Evolutionary conservation across 2,329 filamentous ascomycete species (phyloP).

Genomic region (Phaeosphaeria sp.): DNA sequence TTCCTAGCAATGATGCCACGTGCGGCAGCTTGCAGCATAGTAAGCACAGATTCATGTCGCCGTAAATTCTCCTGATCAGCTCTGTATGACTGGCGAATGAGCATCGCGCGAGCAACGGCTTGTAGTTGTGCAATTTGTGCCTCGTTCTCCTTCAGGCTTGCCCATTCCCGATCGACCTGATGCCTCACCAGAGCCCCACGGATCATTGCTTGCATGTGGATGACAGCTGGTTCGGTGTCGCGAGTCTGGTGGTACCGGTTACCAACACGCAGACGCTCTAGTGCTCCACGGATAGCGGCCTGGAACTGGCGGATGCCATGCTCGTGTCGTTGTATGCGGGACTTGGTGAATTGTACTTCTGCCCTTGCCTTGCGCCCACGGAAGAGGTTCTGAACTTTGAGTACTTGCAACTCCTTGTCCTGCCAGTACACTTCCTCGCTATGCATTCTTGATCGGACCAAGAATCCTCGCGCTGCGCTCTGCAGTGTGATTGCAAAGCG

Average conservation of each 20-base stretch:
- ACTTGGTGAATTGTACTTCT: conserved; percentile 56
- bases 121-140: conserved; percentile 51
- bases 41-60: conserved; percentile 50
- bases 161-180: conserved; percentile 53
- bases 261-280: conserved; percentile 51
- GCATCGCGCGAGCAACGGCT: conserved; percentile 50
- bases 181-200: conserved; percentile 72
- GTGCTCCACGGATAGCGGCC: conserved; percentile 61
- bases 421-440: conserved; percentile 73
- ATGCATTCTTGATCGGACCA: conserved; percentile 70
- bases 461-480: conserved; percentile 76
- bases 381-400: conserved; percentile 83
- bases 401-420: conserved; percentile 72
- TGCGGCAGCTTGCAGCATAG: conserved; percentile 69
- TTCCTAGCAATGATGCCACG: conserved; percentile 58
- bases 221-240: conserved; percentile 67
- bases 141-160: conserved; percentile 56
- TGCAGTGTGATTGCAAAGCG: conserved; percentile 82
- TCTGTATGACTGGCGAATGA: conserved; percentile 47
- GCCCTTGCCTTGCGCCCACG: conserved; percentile 66
- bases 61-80: conserved; percentile 45
- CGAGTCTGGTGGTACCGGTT: conserved; percentile 67
- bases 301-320: conserved; percentile 60
- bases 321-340: conserved; percentile 54
- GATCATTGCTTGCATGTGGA: conserved; percentile 61